phyloP scores from a whole-genome alignment of 2,329 filamentous ascomycete genomes.

The Colletotrichum musae region DNA sequence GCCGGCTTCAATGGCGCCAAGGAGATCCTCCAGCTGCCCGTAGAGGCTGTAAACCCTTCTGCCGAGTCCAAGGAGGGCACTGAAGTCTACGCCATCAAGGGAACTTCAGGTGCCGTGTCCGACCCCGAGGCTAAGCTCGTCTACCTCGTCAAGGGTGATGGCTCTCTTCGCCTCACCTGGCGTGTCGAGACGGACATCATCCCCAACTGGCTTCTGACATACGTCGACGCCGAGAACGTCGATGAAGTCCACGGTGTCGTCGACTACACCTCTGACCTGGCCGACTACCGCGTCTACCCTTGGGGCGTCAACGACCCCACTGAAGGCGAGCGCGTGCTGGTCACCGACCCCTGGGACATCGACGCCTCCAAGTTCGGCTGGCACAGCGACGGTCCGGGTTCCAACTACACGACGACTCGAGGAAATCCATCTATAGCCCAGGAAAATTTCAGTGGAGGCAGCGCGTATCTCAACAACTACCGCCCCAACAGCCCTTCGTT shows the following conservation, averaged over 20 bases:
- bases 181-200: slow-evolving; percentile 67
- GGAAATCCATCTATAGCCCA: slow-evolving; percentile 65
- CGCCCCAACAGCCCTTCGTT: slow-evolving; percentile 56
- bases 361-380: slow-evolving; percentile 63
- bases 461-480: slow-evolving; percentile 47
- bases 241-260: slow-evolving; percentile 62
- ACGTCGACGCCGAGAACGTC: slow-evolving; percentile 62
- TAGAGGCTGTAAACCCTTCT: slow-evolving; percentile 47
- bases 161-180: slow-evolving; percentile 63
- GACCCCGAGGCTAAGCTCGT: slow-evolving; percentile 66
- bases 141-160: slow-evolving; percentile 63
- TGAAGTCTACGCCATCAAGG: slow-evolving; percentile 56
- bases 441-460: slow-evolving; percentile 60
- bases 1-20: slow-evolving; percentile 59
- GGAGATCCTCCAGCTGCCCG: slow-evolving; percentile 50
- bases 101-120: slow-evolving; percentile 59
- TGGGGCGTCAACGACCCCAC: slow-evolving; percentile 67
- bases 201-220: slow-evolving; percentile 67
- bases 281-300: slow-evolving; percentile 65
- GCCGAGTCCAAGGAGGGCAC: slow-evolving; percentile 46
- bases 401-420: slow-evolving; percentile 61
- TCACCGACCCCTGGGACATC: slow-evolving; percentile 61
- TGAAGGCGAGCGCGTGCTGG: slow-evolving; percentile 56
- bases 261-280: slow-evolving; percentile 65
- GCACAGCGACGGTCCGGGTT: slow-evolving; percentile 61